These are phyloP conservation scores for Trypethelium eluteriae DNA, from an alignment of 495 filamentous ascomycete species.

Conservation along the genomic window DNA sequence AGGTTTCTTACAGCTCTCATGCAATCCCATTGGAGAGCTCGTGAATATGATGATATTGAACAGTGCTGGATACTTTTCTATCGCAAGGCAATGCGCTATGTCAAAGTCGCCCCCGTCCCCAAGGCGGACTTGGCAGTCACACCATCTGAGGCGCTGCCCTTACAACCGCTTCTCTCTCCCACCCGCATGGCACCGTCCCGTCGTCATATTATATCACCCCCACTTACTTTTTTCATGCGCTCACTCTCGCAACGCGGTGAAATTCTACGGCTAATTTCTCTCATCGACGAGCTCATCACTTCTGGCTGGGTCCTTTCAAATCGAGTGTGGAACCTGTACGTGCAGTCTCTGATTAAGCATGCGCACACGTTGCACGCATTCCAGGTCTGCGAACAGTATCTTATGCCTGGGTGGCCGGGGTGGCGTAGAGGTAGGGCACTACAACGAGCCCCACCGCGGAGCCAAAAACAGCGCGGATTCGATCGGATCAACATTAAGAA, in stretches of 20 bases:
- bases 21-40: constrained; percentile 48
- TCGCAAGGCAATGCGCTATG: constrained; percentile 43
- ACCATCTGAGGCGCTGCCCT: constrained; percentile 8
- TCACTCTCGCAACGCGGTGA: constrained; percentile 45
- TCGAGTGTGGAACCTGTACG: constrained; percentile 54
- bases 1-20: constrained; percentile 58
- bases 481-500: constrained; percentile 28
- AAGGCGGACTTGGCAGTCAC: background rate
- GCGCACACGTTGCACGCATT: constrained; percentile 50
- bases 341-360: constrained; percentile 39
- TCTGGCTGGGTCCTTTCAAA: constrained; percentile 62
- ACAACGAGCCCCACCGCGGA: constrained; percentile 15
- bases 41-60: constrained; percentile 51
- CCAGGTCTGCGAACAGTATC: constrained; percentile 55
- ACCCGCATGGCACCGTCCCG: constrained; percentile 44
- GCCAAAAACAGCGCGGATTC: constrained; percentile 31
- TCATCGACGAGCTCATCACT: constrained; percentile 45
- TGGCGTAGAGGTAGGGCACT: constrained; percentile 43
- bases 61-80: constrained; percentile 58
- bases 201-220: constrained; percentile 50
- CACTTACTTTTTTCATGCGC: constrained; percentile 55
- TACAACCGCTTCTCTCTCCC: constrained; percentile 14
- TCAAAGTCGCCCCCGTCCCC: constrained; percentile 23
- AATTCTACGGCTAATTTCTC: constrained; percentile 39
- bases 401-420: constrained; percentile 68